Base-by-base conservation (phyloP, 176 grass and related monocot species). In the Poa annua region DNA sequence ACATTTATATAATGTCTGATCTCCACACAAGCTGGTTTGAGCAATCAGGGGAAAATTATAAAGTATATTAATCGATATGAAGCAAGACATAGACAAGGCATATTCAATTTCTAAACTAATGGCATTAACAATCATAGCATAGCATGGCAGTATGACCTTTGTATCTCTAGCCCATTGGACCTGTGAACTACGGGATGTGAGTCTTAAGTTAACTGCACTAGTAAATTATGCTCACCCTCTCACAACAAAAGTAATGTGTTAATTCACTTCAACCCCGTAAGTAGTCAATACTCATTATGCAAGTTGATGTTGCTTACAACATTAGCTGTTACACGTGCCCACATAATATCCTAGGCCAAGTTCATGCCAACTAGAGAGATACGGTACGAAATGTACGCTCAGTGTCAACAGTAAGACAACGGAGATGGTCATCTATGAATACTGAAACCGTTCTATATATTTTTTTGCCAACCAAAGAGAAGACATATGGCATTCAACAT, bases 11-110 rank as follows among this genome's bases (percentile, higher is more conserved):
- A n/a, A 72, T 52, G 63, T 48, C 11, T 25, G 50, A 75, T 45
- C 11, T 77, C 8, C n/a, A 71, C 19, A 74, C 33, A 36, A 59
- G 25, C 79, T 77, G 26, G 80, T 69, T 77, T 71, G 32, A 78
- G 21, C 16, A 70, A 83, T 47, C 29, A 34, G 12, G 6, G 53
- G 33, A 47, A 33, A 45, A 16, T 66, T 76, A 21, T 80, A 6
- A 73, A 62, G 16, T 53, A 67, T 32, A 45, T 61, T 74, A 22
- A 65, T 63, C 4, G 15, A 66, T 33, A 42, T 74, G 44, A 11
- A 75, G 62, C n/a, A 25, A 74, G 48, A 56, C 34, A 52, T 41
- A 49, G 35, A 75, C 2, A 36, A 64, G 2, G 5, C 7, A 26
- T 17, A 33, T 54, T 15, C 21, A 75, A 75, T 81, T 16, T 64